phyloP scores from a whole-genome alignment of 108 stramenopile genomes.

The Thalassiosira profunda region DNA sequence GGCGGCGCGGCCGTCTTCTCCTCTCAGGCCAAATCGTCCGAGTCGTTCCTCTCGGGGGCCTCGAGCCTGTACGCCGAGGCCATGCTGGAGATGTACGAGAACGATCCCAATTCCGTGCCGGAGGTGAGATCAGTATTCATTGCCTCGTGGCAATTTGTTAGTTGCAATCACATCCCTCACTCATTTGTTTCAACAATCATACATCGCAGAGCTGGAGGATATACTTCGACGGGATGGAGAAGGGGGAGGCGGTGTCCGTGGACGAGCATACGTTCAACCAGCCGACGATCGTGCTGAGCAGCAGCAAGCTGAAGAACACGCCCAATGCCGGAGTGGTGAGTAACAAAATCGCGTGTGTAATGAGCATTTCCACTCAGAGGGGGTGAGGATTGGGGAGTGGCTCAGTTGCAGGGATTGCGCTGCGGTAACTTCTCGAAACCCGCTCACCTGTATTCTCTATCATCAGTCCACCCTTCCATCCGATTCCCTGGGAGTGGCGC shows the following conservation, averaged over 20 bases:
- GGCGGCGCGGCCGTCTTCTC: conserved; percentile 6
- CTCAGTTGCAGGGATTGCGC: no score
- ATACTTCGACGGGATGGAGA: conserved; percentile 28
- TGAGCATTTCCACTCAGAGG: no score
- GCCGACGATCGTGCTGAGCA: conserved; percentile 36
- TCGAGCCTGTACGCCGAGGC: conserved; percentile 85
- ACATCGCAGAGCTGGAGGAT: conserved; percentile 52
- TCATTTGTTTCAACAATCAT: no score
- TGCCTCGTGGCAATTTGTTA: conserved; percentile 48
- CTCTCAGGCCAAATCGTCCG: conserved; percentile 19
- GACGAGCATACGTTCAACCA: conserved; percentile 26
- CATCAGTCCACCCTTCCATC: conserved; percentile 65
- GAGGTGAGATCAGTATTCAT: conserved; percentile 73
- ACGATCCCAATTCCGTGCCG: conserved; percentile 76
- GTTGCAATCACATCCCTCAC: no score
- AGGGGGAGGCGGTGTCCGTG: neutral
- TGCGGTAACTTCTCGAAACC: neutral
- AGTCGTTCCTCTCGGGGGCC: conserved; percentile 81
- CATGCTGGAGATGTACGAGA: conserved; percentile 77
- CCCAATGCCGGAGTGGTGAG: no score
- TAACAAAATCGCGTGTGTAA: no score
- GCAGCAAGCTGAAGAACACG: conserved; percentile 8
- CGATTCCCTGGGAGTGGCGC: conserved; percentile 89
- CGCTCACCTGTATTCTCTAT: conserved; percentile 11
- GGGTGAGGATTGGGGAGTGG: no score